These are phyloP conservation scores for Chaetomium globosum DNA, from an alignment of 2,329 filamentous ascomycete species.

Conservation along the genomic window DNA sequence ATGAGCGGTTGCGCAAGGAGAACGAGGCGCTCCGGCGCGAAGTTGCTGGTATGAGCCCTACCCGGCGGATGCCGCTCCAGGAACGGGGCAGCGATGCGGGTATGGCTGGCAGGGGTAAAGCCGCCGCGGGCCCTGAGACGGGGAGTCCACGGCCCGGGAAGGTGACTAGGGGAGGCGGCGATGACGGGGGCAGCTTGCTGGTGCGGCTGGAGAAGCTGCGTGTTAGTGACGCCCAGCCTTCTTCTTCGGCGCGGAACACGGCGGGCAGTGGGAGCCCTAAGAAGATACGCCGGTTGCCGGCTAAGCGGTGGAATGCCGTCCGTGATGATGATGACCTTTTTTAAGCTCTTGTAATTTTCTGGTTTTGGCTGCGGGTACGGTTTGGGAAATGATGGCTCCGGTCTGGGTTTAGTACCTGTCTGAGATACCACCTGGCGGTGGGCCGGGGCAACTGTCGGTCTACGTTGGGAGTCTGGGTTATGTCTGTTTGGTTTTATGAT, in stretches of 20 bases:
- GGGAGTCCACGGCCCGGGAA: constrained; percentile 35
- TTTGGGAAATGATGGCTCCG: neutral
- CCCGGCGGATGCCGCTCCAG: constrained; percentile 58
- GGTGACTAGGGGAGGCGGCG: neutral
- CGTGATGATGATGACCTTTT: constrained; percentile 49
- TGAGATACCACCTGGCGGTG: constrained; percentile 22
- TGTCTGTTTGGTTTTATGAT: constrained; percentile 1
- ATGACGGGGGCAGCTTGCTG: constrained; percentile 44
- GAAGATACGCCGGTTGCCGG: constrained; percentile 55
- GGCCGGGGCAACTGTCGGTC: neutral
- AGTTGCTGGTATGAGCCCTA: constrained; percentile 64
- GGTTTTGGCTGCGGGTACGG: neutral
- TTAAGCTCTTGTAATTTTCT: constrained; percentile 31
- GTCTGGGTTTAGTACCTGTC: neutral
- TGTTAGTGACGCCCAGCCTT: constrained; percentile 46
- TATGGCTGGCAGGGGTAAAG: constrained; percentile 25
- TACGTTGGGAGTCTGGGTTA: constrained; percentile 13
- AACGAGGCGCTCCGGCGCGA: constrained; percentile 68
- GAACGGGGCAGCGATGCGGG: constrained; percentile 46
- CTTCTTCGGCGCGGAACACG: constrained; percentile 25
- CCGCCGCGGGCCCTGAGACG: constrained; percentile 27
- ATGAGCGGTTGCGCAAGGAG: constrained; percentile 67
- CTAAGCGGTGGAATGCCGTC: constrained; percentile 52
- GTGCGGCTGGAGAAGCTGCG: constrained; percentile 56
- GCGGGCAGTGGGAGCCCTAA: constrained; percentile 51